These are phyloP conservation scores for Pisolithus sp. DNA, from an alignment of 768 basidiomycete species.

Conservation along the genomic window DNA sequence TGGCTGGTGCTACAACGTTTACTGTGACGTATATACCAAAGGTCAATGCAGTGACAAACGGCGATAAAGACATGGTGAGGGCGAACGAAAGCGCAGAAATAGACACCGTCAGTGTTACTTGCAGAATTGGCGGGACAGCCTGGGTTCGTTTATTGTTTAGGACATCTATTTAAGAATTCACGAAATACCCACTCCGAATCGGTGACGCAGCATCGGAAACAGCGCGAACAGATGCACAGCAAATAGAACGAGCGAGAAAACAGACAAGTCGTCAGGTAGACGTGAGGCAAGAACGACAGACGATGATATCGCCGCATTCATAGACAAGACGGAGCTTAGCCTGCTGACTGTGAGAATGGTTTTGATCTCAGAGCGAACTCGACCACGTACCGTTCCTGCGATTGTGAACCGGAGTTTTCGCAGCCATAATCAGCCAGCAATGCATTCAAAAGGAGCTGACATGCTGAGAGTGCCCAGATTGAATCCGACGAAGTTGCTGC, in stretches of 20 bases:
- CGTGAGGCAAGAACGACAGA: constrained; percentile 92
- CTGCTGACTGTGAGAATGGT: constrained; percentile 36
- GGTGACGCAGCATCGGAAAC: constrained; percentile 72
- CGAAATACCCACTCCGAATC: constrained; percentile 50
- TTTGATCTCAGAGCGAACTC: constrained; percentile 14
- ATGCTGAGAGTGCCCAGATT: constrained; percentile 91
- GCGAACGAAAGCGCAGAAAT: constrained; percentile 45
- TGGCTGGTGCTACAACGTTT: constrained; percentile 66
- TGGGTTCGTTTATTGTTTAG: constrained; percentile 24
- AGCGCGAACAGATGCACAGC: constrained; percentile 80
- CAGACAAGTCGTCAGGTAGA: constrained; percentile 72
- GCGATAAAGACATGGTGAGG: constrained; percentile 50
- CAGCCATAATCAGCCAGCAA: constrained; percentile 79
- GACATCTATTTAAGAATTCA: constrained; percentile 8
- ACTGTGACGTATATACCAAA: constrained; percentile 45
- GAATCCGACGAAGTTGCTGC: constrained; percentile 95
- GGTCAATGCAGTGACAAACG: constrained; percentile 48
- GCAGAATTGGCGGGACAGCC: constrained; percentile 42
- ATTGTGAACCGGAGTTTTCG: constrained; percentile 34
- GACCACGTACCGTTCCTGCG: constrained; percentile 52
- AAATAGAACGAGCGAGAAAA: constrained; percentile 84
- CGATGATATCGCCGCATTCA: constrained; percentile 88
- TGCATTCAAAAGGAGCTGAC: constrained; percentile 74
- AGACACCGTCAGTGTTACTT: constrained; percentile 45
- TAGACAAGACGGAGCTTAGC: constrained; percentile 76